Evolutionary conservation across 305 asterid genomes (phyloP).

Genomic region (Fraxinus nigra): DNA sequence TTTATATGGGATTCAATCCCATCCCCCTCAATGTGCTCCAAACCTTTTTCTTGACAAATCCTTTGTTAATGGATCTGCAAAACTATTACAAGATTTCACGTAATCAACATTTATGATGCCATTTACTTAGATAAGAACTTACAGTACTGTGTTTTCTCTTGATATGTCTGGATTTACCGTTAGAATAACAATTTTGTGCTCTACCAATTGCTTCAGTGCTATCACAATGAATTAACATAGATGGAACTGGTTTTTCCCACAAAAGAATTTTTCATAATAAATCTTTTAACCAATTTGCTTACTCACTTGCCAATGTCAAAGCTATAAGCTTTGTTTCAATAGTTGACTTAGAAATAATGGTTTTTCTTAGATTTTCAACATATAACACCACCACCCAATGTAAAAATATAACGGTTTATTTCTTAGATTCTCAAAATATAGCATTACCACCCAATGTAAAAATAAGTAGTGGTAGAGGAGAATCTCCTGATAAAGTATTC

Average conservation of each 20-base stretch:
- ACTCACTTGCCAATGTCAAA: background rate
- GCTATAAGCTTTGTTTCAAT: background rate
- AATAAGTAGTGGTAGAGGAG: background rate
- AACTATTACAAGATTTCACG: background rate
- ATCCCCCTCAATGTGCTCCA: background rate
- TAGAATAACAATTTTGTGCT: background rate
- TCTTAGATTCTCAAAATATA: background rate
- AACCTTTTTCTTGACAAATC: background rate
- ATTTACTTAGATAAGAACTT: background rate
- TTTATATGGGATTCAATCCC: background rate
- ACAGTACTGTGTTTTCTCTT: background rate
- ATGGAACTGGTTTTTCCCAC: background rate
- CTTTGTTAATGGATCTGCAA: slow-evolving; percentile 4
- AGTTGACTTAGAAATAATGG: background rate
- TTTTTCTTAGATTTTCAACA: background rate
- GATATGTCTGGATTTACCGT: background rate
- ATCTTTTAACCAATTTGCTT: background rate
- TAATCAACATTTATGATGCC: background rate
- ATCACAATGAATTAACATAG: background rate
- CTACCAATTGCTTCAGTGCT: background rate
- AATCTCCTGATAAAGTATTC: background rate
- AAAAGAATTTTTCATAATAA: background rate
- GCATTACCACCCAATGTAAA: background rate
- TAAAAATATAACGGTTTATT: background rate
- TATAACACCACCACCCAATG: too few relatives aligned